A percentile compares a stretch with the other conserved stretches of the same genome.
Evolutionary conservation across 2,329 filamentous ascomycete species (phyloP).

Genomic region (Macrophomina phaseolina): DNA sequence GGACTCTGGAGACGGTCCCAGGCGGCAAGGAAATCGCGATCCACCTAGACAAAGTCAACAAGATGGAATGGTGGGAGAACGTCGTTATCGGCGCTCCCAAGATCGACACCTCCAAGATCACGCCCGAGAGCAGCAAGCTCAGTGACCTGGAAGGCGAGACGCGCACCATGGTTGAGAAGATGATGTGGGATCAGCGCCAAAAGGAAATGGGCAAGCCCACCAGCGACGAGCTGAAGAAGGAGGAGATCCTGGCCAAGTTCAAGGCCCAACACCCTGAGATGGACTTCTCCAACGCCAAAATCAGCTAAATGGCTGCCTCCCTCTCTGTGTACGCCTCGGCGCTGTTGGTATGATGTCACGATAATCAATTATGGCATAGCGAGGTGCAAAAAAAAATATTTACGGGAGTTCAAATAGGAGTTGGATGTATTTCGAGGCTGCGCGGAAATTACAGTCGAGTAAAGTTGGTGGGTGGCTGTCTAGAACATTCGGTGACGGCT

Average conservation of each 20-base stretch:
- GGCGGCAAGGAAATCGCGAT: slow-evolving; percentile 77
- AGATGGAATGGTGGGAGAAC: slow-evolving; percentile 98
- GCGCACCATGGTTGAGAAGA: slow-evolving; percentile 98
- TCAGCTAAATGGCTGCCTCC: slow-evolving; percentile 45
- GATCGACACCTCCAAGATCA: slow-evolving; percentile 95
- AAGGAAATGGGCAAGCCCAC: slow-evolving; percentile 90
- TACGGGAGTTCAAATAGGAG: background rate
- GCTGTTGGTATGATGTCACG: slow-evolving; percentile 19
- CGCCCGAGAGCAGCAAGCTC: slow-evolving; percentile 89
- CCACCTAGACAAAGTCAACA: slow-evolving; percentile 93
- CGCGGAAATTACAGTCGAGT: background rate
- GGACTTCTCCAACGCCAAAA: slow-evolving; percentile 71
- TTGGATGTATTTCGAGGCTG: background rate
- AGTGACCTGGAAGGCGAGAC: slow-evolving; percentile 95
- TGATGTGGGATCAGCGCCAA: slow-evolving; percentile 99
- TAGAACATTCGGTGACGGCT: slow-evolving; percentile 5
- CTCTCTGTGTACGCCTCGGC: background rate
- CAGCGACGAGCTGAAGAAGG: slow-evolving; percentile 94
- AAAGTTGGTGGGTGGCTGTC: background rate
- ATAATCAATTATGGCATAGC: slow-evolving; percentile 27
- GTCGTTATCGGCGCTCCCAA: slow-evolving; percentile 84
- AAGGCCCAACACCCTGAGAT: slow-evolving; percentile 78
- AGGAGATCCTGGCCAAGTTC: slow-evolving; percentile 89
- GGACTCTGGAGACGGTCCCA: slow-evolving; percentile 79
- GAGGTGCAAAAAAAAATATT: slow-evolving; percentile 17